Percentiles rank a stretch among this genome's conserved stretches.
Conservation (phyloP, 2,329 filamentous ascomycete genomes). For the Monosporascus cannonballus region DNA sequence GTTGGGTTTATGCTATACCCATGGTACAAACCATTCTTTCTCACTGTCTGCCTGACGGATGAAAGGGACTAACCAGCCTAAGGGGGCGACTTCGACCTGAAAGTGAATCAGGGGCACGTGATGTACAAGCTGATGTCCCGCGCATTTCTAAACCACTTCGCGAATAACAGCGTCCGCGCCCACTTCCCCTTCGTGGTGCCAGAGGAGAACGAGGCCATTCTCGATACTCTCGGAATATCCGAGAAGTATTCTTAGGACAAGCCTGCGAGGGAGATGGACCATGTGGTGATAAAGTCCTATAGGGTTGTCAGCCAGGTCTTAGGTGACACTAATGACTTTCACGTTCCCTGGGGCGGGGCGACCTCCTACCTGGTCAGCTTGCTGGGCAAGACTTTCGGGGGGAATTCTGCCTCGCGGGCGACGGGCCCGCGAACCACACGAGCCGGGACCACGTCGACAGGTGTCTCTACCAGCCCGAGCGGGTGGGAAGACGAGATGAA, state of each 20-base stretch:
- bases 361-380: constrained; percentile 49
- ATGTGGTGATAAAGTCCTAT: constrained; percentile 48
- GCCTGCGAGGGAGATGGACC: constrained; percentile 37
- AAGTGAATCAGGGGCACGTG: constrained; percentile 57
- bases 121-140: constrained; percentile 61
- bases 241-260: constrained; percentile 53
- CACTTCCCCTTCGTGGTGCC: constrained; percentile 43
- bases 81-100: constrained; percentile 50
- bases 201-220: constrained; percentile 51
- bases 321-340: constrained; percentile 47
- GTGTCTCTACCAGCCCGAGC: constrained; percentile 42
- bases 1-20: too few species aligned
- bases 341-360: constrained; percentile 50
- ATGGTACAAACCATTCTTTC: too few species aligned
- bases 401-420: constrained; percentile 45
- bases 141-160: constrained; percentile 59
- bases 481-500: constrained; percentile 45
- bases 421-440: constrained; percentile 31
- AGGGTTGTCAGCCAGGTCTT: constrained; percentile 46
- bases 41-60: too few species aligned
- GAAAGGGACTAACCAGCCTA: constrained; percentile 10
- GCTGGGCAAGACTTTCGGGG: constrained; percentile 28
- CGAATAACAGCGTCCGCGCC: constrained; percentile 56
- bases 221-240: constrained; percentile 48
- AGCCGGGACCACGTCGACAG: constrained; percentile 37